These are phyloP conservation scores for Paecilomyces sp. DNA, from an alignment of 2,329 filamentous ascomycete genomes.

Conservation along the genomic window DNA sequence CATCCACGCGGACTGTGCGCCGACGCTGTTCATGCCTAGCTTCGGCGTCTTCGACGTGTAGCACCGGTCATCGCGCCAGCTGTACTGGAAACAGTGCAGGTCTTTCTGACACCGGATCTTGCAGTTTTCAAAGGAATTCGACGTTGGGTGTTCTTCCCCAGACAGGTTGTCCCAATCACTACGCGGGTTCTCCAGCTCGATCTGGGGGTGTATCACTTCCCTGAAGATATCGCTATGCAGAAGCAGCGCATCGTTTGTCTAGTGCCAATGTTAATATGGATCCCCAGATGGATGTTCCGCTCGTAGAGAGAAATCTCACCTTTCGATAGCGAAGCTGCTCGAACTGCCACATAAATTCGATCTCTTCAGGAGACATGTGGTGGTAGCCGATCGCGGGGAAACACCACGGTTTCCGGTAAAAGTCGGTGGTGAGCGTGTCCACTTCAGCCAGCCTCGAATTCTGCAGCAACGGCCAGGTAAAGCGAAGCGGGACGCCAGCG, in stretches of 20 bases:
- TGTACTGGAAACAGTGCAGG: constrained; percentile 22
- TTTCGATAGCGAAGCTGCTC: constrained; percentile 52
- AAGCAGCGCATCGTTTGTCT: constrained; percentile 19
- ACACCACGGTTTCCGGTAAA: constrained; percentile 42
- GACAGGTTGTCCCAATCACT: constrained; percentile 30
- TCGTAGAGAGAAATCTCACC: constrained; percentile 38
- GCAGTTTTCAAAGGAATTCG: constrained; percentile 23
- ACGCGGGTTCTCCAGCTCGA: constrained; percentile 19
- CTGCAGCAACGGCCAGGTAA: constrained; percentile 42
- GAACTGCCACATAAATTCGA: constrained; percentile 38
- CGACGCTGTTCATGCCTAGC: constrained; percentile 17
- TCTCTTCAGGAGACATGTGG: constrained; percentile 38
- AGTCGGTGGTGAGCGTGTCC: constrained; percentile 33
- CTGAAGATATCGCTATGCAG: constrained; percentile 31
- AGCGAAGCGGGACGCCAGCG: constrained; percentile 38
- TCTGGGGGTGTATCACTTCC: constrained; percentile 27
- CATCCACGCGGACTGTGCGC: constrained; percentile 25
- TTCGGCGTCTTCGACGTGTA: constrained; percentile 23
- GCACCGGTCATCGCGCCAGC: constrained; percentile 15
- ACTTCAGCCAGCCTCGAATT: constrained; percentile 38
- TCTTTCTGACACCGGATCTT: constrained; percentile 18
- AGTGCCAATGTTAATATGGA: not conserved
- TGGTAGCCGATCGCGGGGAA: constrained; percentile 45
- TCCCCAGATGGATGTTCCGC: not conserved
- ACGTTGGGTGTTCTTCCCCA: constrained; percentile 19